Evolutionary conservation across 345 rosid species (phyloP).

Genomic region (Euphorbia pulcherrima): DNA sequence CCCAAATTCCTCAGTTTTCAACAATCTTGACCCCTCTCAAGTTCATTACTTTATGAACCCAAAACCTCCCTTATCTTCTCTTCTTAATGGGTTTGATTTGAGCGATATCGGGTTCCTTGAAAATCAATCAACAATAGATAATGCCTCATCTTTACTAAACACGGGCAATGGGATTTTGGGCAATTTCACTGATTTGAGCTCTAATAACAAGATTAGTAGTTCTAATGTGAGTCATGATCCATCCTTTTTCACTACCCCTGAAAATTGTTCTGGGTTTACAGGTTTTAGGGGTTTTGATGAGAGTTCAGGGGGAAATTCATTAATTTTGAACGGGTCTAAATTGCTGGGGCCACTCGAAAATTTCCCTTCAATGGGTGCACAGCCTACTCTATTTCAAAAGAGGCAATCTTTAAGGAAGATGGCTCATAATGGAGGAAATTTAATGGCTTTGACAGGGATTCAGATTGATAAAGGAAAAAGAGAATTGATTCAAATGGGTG

Average conservation of each 20-base stretch:
- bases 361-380: constrained; percentile 52
- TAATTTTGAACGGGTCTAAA: constrained; percentile 47
- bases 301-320: constrained; percentile 32
- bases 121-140: constrained; percentile 33
- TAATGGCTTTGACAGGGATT: constrained; percentile 27
- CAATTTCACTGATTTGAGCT: constrained; percentile 34
- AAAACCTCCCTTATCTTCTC: constrained; percentile 34
- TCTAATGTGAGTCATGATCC: constrained; percentile 33
- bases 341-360: constrained; percentile 46
- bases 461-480: constrained; percentile 44
- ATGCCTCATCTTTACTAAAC: constrained; percentile 28
- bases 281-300: constrained; percentile 45
- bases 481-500: constrained; percentile 28
- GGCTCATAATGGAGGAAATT: constrained; percentile 29
- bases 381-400: constrained; percentile 57
- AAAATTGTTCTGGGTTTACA: constrained; percentile 26
- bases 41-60: constrained; percentile 48
- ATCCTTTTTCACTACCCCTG: constrained; percentile 29
- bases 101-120: constrained; percentile 49
- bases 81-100: constrained; percentile 49
- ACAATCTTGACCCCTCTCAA: constrained; percentile 57
- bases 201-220: constrained; percentile 30
- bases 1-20: constrained; percentile 56
- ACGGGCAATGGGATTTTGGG: constrained; percentile 35
- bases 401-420: constrained; percentile 52